Conservation (phyloP, 441 rosid genomes). For the Erodium moschatum region DNA sequence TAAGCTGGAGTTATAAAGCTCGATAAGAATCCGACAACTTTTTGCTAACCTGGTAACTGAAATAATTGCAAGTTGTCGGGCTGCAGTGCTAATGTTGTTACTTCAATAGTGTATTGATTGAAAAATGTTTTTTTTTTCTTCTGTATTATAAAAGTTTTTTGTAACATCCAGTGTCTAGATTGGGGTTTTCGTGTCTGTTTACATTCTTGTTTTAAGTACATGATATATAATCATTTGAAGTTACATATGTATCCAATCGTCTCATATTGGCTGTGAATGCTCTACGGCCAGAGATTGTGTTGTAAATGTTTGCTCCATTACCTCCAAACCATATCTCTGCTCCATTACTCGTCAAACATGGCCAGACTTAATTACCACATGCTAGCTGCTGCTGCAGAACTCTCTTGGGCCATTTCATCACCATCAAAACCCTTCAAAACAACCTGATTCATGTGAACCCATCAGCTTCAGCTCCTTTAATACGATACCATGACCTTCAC, state of each 20-base stretch:
- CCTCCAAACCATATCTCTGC: too few relatives aligned
- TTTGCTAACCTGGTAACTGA: slow-evolving; percentile 6
- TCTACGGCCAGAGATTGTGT: too few relatives aligned
- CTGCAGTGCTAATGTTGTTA: background rate
- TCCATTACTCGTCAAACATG: too few relatives aligned
- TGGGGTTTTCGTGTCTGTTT: background rate
- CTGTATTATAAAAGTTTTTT: background rate
- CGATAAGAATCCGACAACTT: background rate
- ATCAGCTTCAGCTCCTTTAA: too few relatives aligned
- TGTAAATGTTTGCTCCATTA: too few relatives aligned
- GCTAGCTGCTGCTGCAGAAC: too few relatives aligned
- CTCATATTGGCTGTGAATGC: background rate
- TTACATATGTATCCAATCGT: background rate
- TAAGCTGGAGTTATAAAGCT: background rate
- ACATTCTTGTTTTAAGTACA: background rate
- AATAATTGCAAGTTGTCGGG: background rate
- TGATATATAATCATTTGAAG: background rate
- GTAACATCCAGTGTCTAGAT: background rate
- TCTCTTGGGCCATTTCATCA: too few relatives aligned
- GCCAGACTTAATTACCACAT: too few relatives aligned
- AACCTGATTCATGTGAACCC: too few relatives aligned
- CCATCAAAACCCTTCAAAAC: too few relatives aligned
- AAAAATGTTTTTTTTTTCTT: background rate
- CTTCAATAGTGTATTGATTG: background rate
- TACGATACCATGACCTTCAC: too few relatives aligned